Conservation (phyloP, 2,329 filamentous ascomycete genomes). For the Escovopsis weberi region DNA sequence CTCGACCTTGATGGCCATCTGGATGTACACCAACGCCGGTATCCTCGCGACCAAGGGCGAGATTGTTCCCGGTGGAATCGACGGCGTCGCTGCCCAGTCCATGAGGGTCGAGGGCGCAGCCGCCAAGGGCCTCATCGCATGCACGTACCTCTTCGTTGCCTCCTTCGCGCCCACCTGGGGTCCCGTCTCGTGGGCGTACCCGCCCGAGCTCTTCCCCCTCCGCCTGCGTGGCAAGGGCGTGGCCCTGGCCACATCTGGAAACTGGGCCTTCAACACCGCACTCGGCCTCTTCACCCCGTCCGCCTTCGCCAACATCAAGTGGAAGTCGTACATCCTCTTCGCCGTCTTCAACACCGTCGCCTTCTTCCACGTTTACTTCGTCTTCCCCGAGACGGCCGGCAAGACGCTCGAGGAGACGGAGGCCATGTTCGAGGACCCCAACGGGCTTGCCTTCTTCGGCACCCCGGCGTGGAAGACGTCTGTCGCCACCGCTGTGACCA, state of each 20-base stretch:
- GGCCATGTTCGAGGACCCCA: constrained; percentile 28
- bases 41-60: constrained; percentile 33
- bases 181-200: constrained; percentile 41
- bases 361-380: constrained; percentile 36
- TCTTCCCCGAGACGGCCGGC: constrained; percentile 41
- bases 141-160: constrained; percentile 50
- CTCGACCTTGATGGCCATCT: constrained; percentile 49
- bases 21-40: constrained; percentile 39
- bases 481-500: constrained; percentile 9
- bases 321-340: constrained; percentile 28
- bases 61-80: constrained; percentile 26
- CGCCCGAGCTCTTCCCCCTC: constrained; percentile 39
- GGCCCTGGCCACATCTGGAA: constrained; percentile 32
- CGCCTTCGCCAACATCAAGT: constrained; percentile 13
- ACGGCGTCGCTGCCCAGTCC: constrained; percentile 31
- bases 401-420: constrained; percentile 41
- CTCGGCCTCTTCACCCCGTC: constrained; percentile 16
- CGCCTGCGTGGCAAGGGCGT: constrained; percentile 38
- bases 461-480: constrained; percentile 19
- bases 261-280: constrained; percentile 25
- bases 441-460: constrained; percentile 17
- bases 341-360: constrained; percentile 36
- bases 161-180: constrained; percentile 31
- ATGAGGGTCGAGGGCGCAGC: constrained; percentile 30
- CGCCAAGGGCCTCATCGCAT: constrained; percentile 50